Conservation (phyloP, 2,329 filamentous ascomycete species). For the Aureobasidium musti region DNA sequence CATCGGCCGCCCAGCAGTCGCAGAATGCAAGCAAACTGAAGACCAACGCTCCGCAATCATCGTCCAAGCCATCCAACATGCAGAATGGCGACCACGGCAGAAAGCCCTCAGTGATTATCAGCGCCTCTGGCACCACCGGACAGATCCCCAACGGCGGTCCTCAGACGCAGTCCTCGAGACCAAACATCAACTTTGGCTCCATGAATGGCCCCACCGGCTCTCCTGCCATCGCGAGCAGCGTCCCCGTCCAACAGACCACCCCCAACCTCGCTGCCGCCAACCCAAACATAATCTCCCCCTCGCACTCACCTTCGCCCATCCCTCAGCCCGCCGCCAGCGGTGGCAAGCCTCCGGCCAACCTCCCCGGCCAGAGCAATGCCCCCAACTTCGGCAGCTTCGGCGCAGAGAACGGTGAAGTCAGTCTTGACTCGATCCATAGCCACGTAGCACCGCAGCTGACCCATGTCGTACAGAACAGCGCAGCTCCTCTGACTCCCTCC, state of each 20-base stretch:
- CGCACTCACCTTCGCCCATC: slow-evolving; percentile 88
- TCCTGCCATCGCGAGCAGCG: slow-evolving; percentile 65
- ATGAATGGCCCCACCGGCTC: slow-evolving; percentile 58
- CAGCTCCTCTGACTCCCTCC: slow-evolving; percentile 57
- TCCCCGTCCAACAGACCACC: slow-evolving; percentile 62
- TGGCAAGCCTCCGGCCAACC: slow-evolving; percentile 74
- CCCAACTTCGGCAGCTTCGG: slow-evolving; percentile 81
- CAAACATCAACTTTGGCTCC: slow-evolving; percentile 78
- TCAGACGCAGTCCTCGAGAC: slow-evolving; percentile 55
- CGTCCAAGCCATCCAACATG: slow-evolving; percentile 62
- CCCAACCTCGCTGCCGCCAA: slow-evolving; percentile 59
- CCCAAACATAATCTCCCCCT: slow-evolving; percentile 77
- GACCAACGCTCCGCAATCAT: slow-evolving; percentile 55
- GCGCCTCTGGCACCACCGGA: slow-evolving; percentile 73
- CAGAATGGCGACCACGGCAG: slow-evolving; percentile 66
- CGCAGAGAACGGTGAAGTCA: slow-evolving; percentile 65
- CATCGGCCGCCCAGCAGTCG: slow-evolving; percentile 48
- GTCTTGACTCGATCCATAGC: slow-evolving; percentile 59
- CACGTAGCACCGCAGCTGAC: slow-evolving; percentile 21
- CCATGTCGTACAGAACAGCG: slow-evolving; percentile 26
- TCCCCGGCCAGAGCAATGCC: slow-evolving; percentile 69
- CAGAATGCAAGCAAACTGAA: slow-evolving; percentile 76
- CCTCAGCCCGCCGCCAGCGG: slow-evolving; percentile 85
- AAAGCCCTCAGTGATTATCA: slow-evolving; percentile 91
- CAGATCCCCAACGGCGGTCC: slow-evolving; percentile 76